Evolutionary conservation across 1,139 yeast genomes (phyloP), one percentile per base, ranked within the genome.

Genomic region (Protomyces inundatus): DNA sequence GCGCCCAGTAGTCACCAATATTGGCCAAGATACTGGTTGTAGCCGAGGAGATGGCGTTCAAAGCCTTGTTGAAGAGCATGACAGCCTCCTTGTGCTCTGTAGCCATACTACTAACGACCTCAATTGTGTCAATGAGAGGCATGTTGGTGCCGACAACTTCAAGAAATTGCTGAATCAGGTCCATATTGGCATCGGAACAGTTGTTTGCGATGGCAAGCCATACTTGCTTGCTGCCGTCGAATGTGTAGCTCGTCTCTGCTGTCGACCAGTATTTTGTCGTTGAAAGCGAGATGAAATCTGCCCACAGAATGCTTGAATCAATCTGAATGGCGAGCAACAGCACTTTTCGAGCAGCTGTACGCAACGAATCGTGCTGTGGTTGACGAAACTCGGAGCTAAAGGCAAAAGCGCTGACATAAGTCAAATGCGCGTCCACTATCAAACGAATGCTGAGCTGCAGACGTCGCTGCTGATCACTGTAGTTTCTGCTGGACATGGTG

Each of bases 1-100:
- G 42, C 14, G 55, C 23, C 53, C 57, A 54, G 54, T 30, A 67
- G 0, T 83, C 78, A 37, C 82, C 84, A 54, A 82, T 75, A 64
- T 79, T 82, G 37, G 78, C 72, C 46, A 79, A 69, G 3, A 46
- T 16, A 12, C 65, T 62, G 34, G 66, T 67, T 57, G 71, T 42
- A 35, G 72, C 62, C 14, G 56, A 65, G 12, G 66, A 51, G 10
- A 67, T 57, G 6, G 65, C 39, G 14, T 32, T 55, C 39, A 65
- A 45, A 3, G 50, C 54, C 50, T 57, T 56, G 32, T 65, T 65
- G 50, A 68, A 61, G 45, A 56, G 52, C 35, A 48, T 51, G 33
- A 48, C 34, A 16, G 53, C 54, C 35, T 35, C 35, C 37, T 46
- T 50, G 7, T 46, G 45, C 23, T 54, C 64, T 9, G 52, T 23